Evolutionary conservation across 2,329 filamentous ascomycete genomes (phyloP).

Genomic region (Arthrobotrys sphaeroides): DNA sequence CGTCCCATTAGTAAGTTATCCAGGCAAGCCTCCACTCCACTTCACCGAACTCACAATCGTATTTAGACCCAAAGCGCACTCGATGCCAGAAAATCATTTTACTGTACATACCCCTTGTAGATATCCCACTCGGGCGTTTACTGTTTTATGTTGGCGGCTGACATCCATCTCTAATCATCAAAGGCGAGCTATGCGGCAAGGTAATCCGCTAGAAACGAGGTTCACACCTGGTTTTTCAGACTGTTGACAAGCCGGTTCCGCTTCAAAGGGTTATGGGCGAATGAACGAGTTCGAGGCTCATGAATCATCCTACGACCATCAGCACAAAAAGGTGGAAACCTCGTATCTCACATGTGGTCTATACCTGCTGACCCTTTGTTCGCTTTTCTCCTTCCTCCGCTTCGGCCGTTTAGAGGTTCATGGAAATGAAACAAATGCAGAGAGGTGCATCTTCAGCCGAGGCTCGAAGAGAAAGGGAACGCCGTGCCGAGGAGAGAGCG

Average conservation of each 20-base stretch:
- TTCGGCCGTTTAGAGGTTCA: conserved; percentile 67
- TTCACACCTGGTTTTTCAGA: not conserved
- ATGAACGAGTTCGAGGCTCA: conserved; percentile 98
- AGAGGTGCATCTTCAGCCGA: conserved; percentile 68
- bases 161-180: not conserved
- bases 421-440: conserved; percentile 86
- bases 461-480: conserved; percentile 70
- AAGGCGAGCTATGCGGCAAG: conserved; percentile 51
- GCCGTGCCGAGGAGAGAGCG: conserved; percentile 76
- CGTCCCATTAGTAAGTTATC: conserved; percentile 31
- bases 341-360: conserved; percentile 60
- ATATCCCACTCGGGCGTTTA: not conserved
- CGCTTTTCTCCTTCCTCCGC: conserved; percentile 12
- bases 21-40: not conserved
- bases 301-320: conserved; percentile 92
- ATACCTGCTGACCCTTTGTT: not conserved
- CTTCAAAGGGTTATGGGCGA: conserved; percentile 83
- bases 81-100: conserved; percentile 51
- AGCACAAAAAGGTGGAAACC: conserved; percentile 76
- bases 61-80: conserved; percentile 48
- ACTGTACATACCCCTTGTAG: conserved; percentile 4
- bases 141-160: too few species aligned
- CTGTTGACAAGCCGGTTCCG: not conserved
- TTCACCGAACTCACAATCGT: not conserved
- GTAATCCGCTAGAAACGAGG: not conserved